A percentile compares a stretch with the other conserved stretches of the same genome.
phyloP scores from a whole-genome alignment of 2,329 filamentous ascomycete species.

The Chaetomiaceae sp. region DNA sequence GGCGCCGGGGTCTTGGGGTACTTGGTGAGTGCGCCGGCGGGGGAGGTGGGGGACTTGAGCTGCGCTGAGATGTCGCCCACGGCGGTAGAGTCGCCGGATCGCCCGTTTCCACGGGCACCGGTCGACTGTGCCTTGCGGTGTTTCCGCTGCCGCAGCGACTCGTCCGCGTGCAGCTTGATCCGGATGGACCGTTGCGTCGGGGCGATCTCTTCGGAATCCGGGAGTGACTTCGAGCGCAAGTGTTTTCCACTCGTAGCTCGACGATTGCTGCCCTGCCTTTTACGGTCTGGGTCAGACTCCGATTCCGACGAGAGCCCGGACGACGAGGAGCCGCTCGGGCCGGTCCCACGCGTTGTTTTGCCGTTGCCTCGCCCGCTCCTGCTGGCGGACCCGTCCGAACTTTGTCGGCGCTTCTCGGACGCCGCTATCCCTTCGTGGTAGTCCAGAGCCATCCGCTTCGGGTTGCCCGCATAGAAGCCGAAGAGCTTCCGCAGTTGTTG shows the following conservation, averaged over 20 bases:
- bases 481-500: constrained; percentile 63
- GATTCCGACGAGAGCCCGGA: constrained; percentile 66
- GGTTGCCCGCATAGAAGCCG: constrained; percentile 37
- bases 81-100: constrained; percentile 30
- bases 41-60: constrained; percentile 89
- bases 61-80: constrained; percentile 62
- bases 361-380: constrained; percentile 19
- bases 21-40: constrained; percentile 69
- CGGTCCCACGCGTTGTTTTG: constrained; percentile 20
- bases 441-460: constrained; percentile 44
- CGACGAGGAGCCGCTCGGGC: constrained; percentile 45
- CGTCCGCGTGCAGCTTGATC: constrained; percentile 83
- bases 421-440: constrained; percentile 28
- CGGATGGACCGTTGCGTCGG: constrained; percentile 74
- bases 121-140: constrained; percentile 54
- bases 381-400: constrained; percentile 3
- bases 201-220: constrained; percentile 56
- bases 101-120: constrained; percentile 37
- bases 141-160: constrained; percentile 66
- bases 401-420: constrained; percentile 27
- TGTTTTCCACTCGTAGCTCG: constrained; percentile 32
- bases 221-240: constrained; percentile 57
- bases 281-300: constrained; percentile 51
- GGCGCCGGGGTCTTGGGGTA: constrained; percentile 88
- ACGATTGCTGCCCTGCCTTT: constrained; percentile 32